Conservation (phyloP, 192 early-diverging fungal species). For the Rhizoclosmatium sp. region DNA sequence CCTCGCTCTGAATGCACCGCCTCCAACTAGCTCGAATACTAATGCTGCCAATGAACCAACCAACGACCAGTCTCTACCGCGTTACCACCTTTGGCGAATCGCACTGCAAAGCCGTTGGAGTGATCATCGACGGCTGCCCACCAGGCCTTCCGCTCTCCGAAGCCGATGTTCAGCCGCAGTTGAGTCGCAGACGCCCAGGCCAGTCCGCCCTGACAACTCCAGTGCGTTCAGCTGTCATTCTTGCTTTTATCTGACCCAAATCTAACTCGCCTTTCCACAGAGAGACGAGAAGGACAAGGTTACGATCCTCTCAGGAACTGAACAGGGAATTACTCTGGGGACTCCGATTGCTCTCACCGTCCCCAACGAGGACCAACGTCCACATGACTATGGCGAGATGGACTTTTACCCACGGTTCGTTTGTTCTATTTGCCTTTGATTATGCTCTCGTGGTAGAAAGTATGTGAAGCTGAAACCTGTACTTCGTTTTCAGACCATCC, state of each 20-base stretch:
- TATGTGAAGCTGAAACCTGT: too few relatives aligned
- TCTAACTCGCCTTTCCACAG: slow-evolving; percentile 42
- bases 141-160: slow-evolving; percentile 92
- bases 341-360: slow-evolving; percentile 95
- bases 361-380: slow-evolving; percentile 94
- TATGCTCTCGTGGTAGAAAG: too few relatives aligned
- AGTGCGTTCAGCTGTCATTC: slow-evolving; percentile 43
- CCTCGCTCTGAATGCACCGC: not conserved
- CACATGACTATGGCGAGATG: slow-evolving; percentile 95
- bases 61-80: slow-evolving; percentile 45
- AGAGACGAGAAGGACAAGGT: slow-evolving; percentile 96
- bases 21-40: too few relatives aligned
- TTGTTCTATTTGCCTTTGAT: too few relatives aligned
- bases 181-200: slow-evolving; percentile 92
- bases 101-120: slow-evolving; percentile 97
- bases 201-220: slow-evolving; percentile 97
- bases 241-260: too few relatives aligned
- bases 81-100: slow-evolving; percentile 98
- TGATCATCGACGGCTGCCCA: slow-evolving; percentile 94
- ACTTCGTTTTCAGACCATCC: slow-evolving; percentile 60
- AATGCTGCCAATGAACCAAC: too few relatives aligned
- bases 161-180: slow-evolving; percentile 90
- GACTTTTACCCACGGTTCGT: slow-evolving; percentile 84
- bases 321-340: slow-evolving; percentile 91
- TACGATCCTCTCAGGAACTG: slow-evolving; percentile 90